Evolutionary conservation across 768 basidiomycete genomes (phyloP), one percentile per base, ranked within the genome.

Genomic region (Lactarius sp.): DNA sequence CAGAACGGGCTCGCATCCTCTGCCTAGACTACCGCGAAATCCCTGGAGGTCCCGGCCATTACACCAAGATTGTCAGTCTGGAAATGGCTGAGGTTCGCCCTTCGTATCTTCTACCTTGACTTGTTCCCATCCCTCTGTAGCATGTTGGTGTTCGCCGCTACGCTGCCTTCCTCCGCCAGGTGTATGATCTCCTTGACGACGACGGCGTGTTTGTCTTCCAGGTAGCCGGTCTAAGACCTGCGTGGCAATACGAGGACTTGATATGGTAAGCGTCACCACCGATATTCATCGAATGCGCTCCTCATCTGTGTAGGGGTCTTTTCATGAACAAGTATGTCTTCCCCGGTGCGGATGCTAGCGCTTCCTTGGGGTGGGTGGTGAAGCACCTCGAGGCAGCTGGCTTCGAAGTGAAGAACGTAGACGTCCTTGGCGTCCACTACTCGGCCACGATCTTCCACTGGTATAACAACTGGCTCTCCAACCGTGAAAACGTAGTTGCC

Each of bases 251-350:
- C 69, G 97, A 99, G 79, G 97, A 99, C 73, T 85, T 99, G 61
- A 86, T 93, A 69, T 99, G 97, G 94, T 88, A 70, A 44, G 77
- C 74, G 12, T 58, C 56, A 56, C 39, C 52, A 20, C 18, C 36
- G 5, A 36, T 18, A 13, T 16, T 20, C 4, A 5, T 34, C 6
- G 1, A 33, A 46, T 20, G 4, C 12, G 1, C 36, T 61, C 54
- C 34, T 55, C 18, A 57, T 33, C 53, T n/a, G 54, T 44, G 6
- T 46, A 90, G 88, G 91, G 94, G 94, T 68, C 81, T 95, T 27
- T 96, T 95, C 80, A 95, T 95, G 93, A 95, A 92, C 84, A 94
- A 94, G 72, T 98, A 99, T 69, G 78, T 99, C 73, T 99, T 99
- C 87, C 96, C 97, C 51, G 96, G 96, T 72, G 97, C 96, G 3